Evolutionary conservation across 352 stramenopile species (phyloP), one percentile per base, ranked within the genome.

Genomic region (Pythium plurisporium): DNA sequence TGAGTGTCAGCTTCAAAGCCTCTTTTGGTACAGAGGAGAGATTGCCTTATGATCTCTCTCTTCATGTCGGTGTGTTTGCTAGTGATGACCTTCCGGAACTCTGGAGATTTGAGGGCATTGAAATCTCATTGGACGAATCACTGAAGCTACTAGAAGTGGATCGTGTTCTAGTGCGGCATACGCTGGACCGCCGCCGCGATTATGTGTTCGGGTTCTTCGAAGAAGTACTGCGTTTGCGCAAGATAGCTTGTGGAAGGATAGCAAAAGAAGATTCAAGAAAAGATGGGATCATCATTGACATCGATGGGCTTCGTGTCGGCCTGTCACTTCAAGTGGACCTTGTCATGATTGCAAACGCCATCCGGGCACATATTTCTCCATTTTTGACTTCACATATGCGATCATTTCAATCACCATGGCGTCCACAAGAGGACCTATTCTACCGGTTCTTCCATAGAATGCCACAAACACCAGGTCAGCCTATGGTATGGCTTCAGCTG

Each of bases 131-230:
- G 26, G 82, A 79, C 22, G 33, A 34, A 2, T 55, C 43, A 14
- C 38, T 86, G 1, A 61, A 77, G n/a, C 65, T 91, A 53, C 27
- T 73, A 1, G 27, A 54, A 3, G 59, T 88, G 12, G 52, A 76
- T 46, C 25, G 34, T 12, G 53, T 94, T 33, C 47, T 25, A 6
- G 72, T 89, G 4, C 64, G 72, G 0, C 79, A 85, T 31, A 91
- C 79, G 0, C 12, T 89, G 9, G 56, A 68, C 25, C 79, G 77
- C 14, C 61, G 74, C 1, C 20, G 27, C 1, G 69, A 87, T 29
- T 84, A 87, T 37, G 69, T 89, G 0, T 89, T 87, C 56, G 81
- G 83, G 10, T 82, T 89, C 20, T 89, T 89, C 51, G 83, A 91
- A 65, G 70, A 77, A 22, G 67, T 77, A 56, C 60, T 88, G 6